phyloP scores from a whole-genome alignment of 106 monocot species.

The Vanilla planifolia region DNA sequence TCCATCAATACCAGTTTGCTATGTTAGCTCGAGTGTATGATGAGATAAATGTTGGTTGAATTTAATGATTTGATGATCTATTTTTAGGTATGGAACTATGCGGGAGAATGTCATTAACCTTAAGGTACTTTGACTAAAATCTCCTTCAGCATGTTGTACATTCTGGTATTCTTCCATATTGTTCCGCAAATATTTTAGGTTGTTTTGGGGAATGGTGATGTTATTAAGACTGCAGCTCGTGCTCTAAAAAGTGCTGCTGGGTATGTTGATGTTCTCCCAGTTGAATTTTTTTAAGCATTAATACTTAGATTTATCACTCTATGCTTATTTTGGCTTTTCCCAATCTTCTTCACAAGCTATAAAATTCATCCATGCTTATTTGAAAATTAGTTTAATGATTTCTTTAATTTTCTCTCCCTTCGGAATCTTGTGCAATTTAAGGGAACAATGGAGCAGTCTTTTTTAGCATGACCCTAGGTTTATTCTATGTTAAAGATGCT shows the following conservation, averaged over 20 bases:
- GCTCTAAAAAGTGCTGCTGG: conserved; percentile 94
- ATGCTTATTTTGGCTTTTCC: too few relatives aligned
- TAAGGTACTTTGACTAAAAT: conserved; percentile 34
- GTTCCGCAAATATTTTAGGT: conserved; percentile 29
- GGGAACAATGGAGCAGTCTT: too few relatives aligned
- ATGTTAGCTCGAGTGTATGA: not conserved
- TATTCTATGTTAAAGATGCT: not conserved
- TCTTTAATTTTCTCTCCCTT: not conserved
- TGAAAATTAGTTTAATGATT: not conserved
- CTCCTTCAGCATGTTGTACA: not conserved
- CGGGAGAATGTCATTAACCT: conserved; percentile 93
- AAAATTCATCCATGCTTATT: not conserved
- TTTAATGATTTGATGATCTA: conserved; percentile 35
- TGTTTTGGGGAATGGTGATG: conserved; percentile 90
- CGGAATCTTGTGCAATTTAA: too few relatives aligned
- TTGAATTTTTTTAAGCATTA: not conserved
- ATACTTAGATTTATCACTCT: too few relatives aligned
- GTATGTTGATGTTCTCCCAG: conserved; percentile 26
- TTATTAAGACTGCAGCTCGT: conserved; percentile 84
- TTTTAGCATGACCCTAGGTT: not conserved
- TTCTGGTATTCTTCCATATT: conserved; percentile 4
- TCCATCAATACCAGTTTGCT: not conserved
- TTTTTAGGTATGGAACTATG: conserved; percentile 98
- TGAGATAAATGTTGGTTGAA: not conserved
- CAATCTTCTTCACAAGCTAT: too few relatives aligned